phyloP scores from a whole-genome alignment of 2,329 filamentous ascomycete species.

The Colletotrichum sp. region DNA sequence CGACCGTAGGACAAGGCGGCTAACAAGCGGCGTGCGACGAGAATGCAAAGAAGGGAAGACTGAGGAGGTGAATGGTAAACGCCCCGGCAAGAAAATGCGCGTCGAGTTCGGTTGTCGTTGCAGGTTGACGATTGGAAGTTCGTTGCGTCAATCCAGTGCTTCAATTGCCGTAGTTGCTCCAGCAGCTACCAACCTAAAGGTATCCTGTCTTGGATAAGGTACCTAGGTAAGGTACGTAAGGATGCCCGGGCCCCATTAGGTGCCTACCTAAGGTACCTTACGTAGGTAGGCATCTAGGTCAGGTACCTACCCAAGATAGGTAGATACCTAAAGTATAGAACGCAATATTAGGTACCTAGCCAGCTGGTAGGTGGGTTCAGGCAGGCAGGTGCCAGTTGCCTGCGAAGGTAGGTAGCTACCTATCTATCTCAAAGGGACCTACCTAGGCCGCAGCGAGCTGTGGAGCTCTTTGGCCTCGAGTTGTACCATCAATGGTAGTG shows the following conservation, averaged over 20 bases:
- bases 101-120: background rate
- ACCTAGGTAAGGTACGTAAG: background rate
- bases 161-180: background rate
- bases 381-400: no score
- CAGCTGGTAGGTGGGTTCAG: no score
- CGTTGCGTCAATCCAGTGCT: background rate
- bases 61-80: background rate
- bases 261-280: background rate
- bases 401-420: no score
- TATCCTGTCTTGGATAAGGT: background rate
- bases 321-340: no score
- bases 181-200: background rate
- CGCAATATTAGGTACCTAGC: no score
- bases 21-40: background rate
- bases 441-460: background rate
- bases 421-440: no score
- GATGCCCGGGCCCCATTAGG: background rate
- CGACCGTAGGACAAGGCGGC: background rate
- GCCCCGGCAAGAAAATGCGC: background rate
- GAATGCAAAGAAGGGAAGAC: background rate
- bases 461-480: background rate
- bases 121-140: background rate
- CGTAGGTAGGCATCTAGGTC: no score
- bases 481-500: background rate
- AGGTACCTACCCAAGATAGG: no score